Percentiles rank a stretch among this genome's conserved stretches.
Conservation (phyloP, 2,329 filamentous ascomycete species). For the Xylariaceae sp. region DNA sequence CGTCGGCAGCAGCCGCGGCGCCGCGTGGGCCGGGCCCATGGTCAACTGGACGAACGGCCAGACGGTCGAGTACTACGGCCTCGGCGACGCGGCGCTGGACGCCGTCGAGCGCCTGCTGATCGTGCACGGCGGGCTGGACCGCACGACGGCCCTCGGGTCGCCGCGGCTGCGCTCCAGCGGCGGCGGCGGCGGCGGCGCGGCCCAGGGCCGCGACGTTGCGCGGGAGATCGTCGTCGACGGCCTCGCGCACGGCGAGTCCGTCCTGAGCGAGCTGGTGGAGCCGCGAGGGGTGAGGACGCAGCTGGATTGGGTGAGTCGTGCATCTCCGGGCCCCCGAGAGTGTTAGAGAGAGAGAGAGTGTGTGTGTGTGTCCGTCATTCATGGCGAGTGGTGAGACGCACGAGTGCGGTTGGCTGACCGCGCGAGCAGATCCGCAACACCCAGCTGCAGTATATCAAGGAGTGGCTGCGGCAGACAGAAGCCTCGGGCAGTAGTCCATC, state of each 20-base stretch:
- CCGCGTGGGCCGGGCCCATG: background rate
- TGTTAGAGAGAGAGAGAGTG: background rate
- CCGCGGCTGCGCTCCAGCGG: constrained; percentile 1
- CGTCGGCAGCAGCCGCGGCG: background rate
- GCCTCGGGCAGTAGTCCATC: too few relatives aligned
- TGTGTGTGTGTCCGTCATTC: background rate
- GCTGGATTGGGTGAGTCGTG: background rate
- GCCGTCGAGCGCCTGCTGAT: background rate
- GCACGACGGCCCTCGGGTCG: background rate
- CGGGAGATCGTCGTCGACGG: constrained; percentile 49
- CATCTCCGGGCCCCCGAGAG: background rate
- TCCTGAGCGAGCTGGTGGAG: constrained; percentile 47
- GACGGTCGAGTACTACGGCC: background rate
- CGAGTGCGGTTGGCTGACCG: background rate
- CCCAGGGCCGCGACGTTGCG: constrained; percentile 42
- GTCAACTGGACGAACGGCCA: constrained; percentile 1
- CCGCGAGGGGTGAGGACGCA: constrained; percentile 19
- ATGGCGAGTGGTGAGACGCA: background rate
- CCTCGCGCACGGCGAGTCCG: constrained; percentile 18
- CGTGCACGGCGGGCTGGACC: background rate
- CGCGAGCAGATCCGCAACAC: background rate
- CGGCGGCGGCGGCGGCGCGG: constrained; percentile 41
- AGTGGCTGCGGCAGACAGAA: background rate
- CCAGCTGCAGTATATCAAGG: constrained; percentile 1
- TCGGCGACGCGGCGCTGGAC: background rate